Evolutionary conservation across 75 land plant genomes (phyloP).

Genomic region (Pinus taeda): DNA sequence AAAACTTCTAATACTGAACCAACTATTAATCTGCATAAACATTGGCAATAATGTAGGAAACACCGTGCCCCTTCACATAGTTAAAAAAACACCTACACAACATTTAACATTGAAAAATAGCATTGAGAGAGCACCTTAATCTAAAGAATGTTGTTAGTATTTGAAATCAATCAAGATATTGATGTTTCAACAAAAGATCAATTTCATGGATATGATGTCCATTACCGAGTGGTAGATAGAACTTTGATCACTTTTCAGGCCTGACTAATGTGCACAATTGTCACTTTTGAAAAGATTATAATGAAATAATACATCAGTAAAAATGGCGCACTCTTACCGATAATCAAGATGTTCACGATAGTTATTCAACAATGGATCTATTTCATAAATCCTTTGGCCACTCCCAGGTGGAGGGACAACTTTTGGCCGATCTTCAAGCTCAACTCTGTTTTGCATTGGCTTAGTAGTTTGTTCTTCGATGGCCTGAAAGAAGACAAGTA

Average conservation of each 20-base stretch:
- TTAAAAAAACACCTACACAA: not conserved
- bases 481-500: not conserved
- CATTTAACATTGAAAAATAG: not conserved
- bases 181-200: not conserved
- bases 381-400: slow-evolving; percentile 84
- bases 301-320: not conserved
- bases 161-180: not conserved
- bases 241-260: not conserved
- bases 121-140: not conserved
- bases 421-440: slow-evolving; percentile 16
- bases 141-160: not conserved
- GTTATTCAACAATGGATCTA: slow-evolving; percentile 59
- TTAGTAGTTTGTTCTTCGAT: not conserved
- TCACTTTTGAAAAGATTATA: too few species aligned
- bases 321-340: slow-evolving; percentile 38
- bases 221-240: not conserved
- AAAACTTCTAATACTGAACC: not conserved
- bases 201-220: not conserved
- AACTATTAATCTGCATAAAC: not conserved
- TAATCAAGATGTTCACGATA: slow-evolving; percentile 79
- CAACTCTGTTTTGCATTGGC: slow-evolving; percentile 3
- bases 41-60: not conserved
- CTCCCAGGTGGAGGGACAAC: slow-evolving; percentile 76
- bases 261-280: not conserved
- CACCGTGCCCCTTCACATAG: not conserved